Percentiles rank a stretch among this genome's conserved stretches.
Evolutionary conservation across 148 eudicot species (phyloP).

Genomic region (Vaccinium vitisidaea): DNA sequence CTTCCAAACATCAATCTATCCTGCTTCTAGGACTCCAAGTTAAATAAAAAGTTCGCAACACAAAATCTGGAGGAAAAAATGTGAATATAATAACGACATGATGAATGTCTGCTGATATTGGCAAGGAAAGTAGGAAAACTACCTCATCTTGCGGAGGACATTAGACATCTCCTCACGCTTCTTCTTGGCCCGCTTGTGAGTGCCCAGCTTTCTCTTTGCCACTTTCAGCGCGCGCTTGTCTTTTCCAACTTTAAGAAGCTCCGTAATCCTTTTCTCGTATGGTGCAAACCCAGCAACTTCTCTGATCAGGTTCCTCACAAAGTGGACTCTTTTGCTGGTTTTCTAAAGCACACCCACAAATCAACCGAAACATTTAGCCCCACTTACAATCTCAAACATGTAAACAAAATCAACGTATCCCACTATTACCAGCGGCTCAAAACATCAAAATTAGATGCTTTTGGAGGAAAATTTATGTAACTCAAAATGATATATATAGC

Average conservation of each 20-base stretch:
- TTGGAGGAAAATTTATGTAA: no score
- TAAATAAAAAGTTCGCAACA: neutral
- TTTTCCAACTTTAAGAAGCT: slow-evolving; percentile 46
- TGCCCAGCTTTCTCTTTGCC: slow-evolving; percentile 46
- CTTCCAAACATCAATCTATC: neutral
- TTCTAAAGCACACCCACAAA: slow-evolving; percentile 17
- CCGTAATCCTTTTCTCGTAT: slow-evolving; percentile 44
- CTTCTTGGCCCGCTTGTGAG: slow-evolving; percentile 49
- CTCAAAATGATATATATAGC: neutral
- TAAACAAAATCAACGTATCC: neutral
- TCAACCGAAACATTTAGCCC: neutral
- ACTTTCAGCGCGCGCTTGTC: slow-evolving; percentile 44
- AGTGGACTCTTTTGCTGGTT: slow-evolving; percentile 38
- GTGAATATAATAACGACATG: neutral
- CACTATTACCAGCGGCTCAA: neutral
- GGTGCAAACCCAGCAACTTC: slow-evolving; percentile 51
- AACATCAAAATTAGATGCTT: neutral
- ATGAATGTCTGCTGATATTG: slow-evolving; percentile 32
- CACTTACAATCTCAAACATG: neutral
- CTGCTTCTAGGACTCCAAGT: no score
- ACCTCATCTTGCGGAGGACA: slow-evolving; percentile 46
- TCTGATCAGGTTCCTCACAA: slow-evolving; percentile 35
- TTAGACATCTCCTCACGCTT: slow-evolving; percentile 49
- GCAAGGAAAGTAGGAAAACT: neutral
- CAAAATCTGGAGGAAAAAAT: slow-evolving; percentile 28